Evolutionary conservation across 768 basidiomycete species (phyloP).

Genomic region (Amanita molliuscula): DNA sequence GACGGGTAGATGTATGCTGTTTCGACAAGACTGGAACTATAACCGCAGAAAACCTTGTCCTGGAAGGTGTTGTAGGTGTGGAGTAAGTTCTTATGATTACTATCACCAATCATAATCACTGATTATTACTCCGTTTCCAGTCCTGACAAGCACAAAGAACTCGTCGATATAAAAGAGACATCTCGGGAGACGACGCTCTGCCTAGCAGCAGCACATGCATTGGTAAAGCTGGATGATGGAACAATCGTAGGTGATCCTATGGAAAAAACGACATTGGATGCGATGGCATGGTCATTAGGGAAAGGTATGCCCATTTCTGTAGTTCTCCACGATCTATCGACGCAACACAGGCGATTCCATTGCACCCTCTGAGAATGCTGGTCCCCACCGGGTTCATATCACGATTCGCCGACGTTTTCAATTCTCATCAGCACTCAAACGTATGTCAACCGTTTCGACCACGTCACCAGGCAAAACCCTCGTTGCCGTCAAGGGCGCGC

Average conservation of each 20-base stretch:
- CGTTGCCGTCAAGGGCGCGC: conserved; percentile 89
- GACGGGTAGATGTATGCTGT: conserved; percentile 95
- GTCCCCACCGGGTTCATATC: conserved; percentile 50
- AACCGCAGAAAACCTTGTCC: conserved; percentile 88
- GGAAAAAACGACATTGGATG: conserved; percentile 94
- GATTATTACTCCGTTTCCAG: conserved; percentile 24
- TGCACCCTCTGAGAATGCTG: conserved; percentile 41
- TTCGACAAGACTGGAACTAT: conserved; percentile 99
- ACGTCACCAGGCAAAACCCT: conserved; percentile 51
- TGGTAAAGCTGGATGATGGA: conserved; percentile 91
- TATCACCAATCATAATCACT: conserved; percentile 5
- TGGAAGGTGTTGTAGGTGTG: conserved; percentile 89
- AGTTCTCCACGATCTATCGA: conserved; percentile 5
- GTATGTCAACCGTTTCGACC: conserved; percentile 86
- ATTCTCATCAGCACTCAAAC: conserved; percentile 94
- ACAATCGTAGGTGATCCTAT: conserved; percentile 95
- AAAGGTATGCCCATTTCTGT: conserved; percentile 35
- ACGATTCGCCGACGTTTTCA: conserved; percentile 88
- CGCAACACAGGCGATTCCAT: conserved; percentile 56
- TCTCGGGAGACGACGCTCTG: conserved; percentile 73
- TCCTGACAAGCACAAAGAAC: conserved; percentile 43
- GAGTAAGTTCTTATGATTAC: conserved; percentile 45
- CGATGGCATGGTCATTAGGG: conserved; percentile 78
- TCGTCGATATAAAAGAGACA: conserved; percentile 73
- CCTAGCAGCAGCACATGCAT: conserved; percentile 89